Percentiles rank a stretch among this genome's conserved stretches.
phyloP scores from a whole-genome alignment of 768 basidiomycete genomes.

The Mycena rebaudengoi region DNA sequence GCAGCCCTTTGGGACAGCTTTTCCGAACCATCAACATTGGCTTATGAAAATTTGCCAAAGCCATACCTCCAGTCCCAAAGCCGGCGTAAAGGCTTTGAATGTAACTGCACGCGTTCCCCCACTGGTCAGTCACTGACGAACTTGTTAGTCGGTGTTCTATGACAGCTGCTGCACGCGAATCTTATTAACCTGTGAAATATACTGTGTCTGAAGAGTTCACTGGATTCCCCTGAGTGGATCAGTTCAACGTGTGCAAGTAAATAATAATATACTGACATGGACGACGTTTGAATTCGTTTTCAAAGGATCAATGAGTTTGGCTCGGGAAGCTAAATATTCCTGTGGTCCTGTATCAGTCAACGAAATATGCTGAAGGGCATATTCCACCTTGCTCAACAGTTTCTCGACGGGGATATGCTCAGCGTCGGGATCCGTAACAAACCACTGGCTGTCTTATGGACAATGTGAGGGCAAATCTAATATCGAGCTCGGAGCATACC shows the following conservation, averaged over 20 bases:
- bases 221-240: slow-evolving; percentile 73
- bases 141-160: not conserved
- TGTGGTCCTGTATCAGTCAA: slow-evolving; percentile 37
- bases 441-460: slow-evolving; percentile 81
- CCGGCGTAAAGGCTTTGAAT: slow-evolving; percentile 92
- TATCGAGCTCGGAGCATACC: slow-evolving; percentile 50
- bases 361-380: too few species aligned
- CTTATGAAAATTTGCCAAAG: not conserved
- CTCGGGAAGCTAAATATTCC: slow-evolving; percentile 86
- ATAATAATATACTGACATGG: slow-evolving; percentile 55
- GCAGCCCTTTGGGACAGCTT: slow-evolving; percentile 91
- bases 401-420: slow-evolving; percentile 80
- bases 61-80: slow-evolving; percentile 90
- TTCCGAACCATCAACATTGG: slow-evolving; percentile 2
- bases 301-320: slow-evolving; percentile 76
- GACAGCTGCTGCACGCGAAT: too few species aligned
- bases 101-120: slow-evolving; percentile 90
- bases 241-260: slow-evolving; percentile 5
- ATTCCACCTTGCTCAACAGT: slow-evolving; percentile 80
- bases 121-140: slow-evolving; percentile 74
- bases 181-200: slow-evolving; percentile 89
- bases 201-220: slow-evolving; percentile 91
- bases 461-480: not conserved
- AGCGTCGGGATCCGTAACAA: slow-evolving; percentile 90
- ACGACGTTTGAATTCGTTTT: slow-evolving; percentile 72